Base-by-base conservation (phyloP, 106 monocot species). In the Posidonia australis region DNA sequence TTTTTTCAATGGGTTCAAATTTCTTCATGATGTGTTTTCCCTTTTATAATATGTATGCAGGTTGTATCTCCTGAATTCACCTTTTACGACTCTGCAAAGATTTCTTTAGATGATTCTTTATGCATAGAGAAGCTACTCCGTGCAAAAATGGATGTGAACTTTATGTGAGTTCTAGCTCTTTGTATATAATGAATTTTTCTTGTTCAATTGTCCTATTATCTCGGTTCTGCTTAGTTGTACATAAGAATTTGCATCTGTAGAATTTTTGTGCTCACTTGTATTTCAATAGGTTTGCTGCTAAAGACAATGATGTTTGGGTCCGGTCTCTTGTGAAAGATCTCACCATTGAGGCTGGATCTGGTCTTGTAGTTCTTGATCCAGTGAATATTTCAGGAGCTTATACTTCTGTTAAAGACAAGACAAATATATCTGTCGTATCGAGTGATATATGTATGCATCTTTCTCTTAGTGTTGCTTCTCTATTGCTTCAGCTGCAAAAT, bases 31-130 rank as follows among this genome's bases (percentile, higher is more conserved):
- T 36, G 7, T 9, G 2, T 73, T 14, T n/a, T n/a, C n/a, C n/a
- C n/a, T n/a, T n/a, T n/a, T n/a, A n/a, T n/a, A n/a, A n/a, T n/a
- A n/a, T n/a, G n/a, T n/a, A n/a, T 81, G 60, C 76, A 94, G 94
- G 79, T 90, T 69, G n/a, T 96, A 45, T 96, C 96, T 20, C 84
- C 90, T 19, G 96, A 96, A 66, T 84, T 96, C 53, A 87, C 80
- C 24, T 96, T 96, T 67, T 96, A 90, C 74, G 90, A 96, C 60
- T 77, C 80, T 67, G 78, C 96, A 49, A 96, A 83, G 65, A 63
- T 84, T 12, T 80, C 59, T n/a, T 56, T 73, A 19, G 90, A 90
- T 75, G 84, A 82, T 80, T 81, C 84, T 51, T 57, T 78, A 54
- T 75, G 78, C 22, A 64, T 82, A 70, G 96, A 96, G 72, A 96